Evolutionary conservation across 768 basidiomycete species (phyloP).

Genomic region (Serpula lacrymans): DNA sequence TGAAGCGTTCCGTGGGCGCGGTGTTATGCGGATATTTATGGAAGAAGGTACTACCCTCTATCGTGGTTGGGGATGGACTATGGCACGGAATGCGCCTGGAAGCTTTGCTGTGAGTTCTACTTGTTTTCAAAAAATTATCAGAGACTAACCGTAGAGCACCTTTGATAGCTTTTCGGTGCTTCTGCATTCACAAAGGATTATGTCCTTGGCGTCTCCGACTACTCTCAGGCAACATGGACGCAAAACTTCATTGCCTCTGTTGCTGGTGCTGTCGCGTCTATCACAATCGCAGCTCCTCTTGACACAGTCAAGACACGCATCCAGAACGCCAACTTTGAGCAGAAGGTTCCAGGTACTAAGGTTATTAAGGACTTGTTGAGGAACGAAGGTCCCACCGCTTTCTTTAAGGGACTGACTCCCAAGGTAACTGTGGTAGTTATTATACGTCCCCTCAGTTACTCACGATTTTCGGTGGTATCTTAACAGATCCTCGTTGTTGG

Average conservation of each 20-base stretch:
- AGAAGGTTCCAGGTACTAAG: constrained; percentile 72
- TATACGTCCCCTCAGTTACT: constrained; percentile 17
- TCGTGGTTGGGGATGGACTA: constrained; percentile 98
- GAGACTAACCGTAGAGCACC: too few species aligned
- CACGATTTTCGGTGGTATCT: constrained; percentile 33
- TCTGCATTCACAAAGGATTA: constrained; percentile 95
- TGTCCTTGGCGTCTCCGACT: constrained; percentile 83
- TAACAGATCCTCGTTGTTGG: constrained; percentile 93
- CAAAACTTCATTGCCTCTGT: constrained; percentile 98
- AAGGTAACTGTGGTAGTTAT: constrained; percentile 57
- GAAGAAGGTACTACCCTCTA: constrained; percentile 93
- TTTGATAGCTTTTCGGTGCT: constrained; percentile 87
- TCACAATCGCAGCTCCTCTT: constrained; percentile 93
- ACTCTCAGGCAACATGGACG: constrained; percentile 91
- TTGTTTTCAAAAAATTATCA: neutral
- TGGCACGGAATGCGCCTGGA: constrained; percentile 96
- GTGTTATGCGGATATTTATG: constrained; percentile 81
- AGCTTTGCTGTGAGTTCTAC: constrained; percentile 75
- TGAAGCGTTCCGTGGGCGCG: constrained; percentile 95
- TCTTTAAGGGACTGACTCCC: constrained; percentile 97
- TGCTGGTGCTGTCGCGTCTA: constrained; percentile 91
- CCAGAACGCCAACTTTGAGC: constrained; percentile 96
- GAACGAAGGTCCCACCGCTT: constrained; percentile 78
- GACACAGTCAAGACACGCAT: constrained; percentile 97
- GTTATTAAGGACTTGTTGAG: constrained; percentile 84